Evolutionary conservation across 148 eudicot genomes (phyloP), one percentile per base, ranked within the genome.

Genomic region (Chenopodium album): DNA sequence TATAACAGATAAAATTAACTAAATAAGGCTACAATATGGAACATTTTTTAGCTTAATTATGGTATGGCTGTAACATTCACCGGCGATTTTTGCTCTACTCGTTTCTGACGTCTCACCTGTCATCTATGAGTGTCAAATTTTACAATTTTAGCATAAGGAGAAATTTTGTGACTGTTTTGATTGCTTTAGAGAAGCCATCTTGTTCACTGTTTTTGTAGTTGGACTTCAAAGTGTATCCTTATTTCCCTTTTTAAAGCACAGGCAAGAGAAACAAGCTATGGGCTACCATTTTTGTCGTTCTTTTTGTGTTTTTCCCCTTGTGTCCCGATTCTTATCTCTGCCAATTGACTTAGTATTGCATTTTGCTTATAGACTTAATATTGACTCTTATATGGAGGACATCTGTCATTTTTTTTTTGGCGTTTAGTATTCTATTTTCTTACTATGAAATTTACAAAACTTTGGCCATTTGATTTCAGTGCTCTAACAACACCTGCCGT

Each of bases 401-500:
- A 56, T 71, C 28, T 44, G 7, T 19, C 20, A 31, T 71, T 64
- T 79, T 73, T 44, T 74, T 73, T 44, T 74, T 26, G 17, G 62
- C 62, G 16, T 2, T 17, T 56, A 16, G 5, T 16, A 56, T 56
- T 56, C 20, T 16, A 17, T 56, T 56, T 56, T 56, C 17, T 56
- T 56, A 56, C 5, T 4, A 56, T 4, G 62, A 56, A 56, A 56
- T 14, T 56, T 56, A 19, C 16, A 4, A 14, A 56, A 56, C 4
- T 56, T 56, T 17, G 16, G 69, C 12, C 63, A 16, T 34, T 65
- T 80, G 76, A 78, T 85, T 75, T 69, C 95, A 96, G 99, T 96
- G 99, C 80, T 96, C 99, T 71, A 94, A 94, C 83, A 85, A 63
- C 82, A 86, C 86, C 78, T 96, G 99, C 75, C 88, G 91, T 80